phyloP scores from a whole-genome alignment of 305 asterid species.

The Plantago coronopus region DNA sequence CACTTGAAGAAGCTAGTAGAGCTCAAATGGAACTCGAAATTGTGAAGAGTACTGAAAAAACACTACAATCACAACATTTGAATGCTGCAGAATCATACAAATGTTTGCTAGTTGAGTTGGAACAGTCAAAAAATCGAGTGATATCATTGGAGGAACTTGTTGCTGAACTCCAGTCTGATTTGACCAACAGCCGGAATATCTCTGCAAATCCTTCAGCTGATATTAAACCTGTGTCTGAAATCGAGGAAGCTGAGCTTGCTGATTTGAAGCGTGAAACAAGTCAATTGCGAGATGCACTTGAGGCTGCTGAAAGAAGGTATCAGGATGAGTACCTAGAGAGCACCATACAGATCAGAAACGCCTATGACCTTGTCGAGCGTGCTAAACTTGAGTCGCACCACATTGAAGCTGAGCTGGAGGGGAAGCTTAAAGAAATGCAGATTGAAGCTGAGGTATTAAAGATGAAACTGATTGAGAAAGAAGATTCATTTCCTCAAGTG shows the following conservation, averaged over 20 bases:
- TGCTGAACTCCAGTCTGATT: conserved; percentile 42
- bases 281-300: conserved; percentile 56
- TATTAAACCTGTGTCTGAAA: conserved; percentile 16
- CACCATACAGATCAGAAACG: conserved; percentile 55
- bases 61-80: conserved; percentile 39
- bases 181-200: conserved; percentile 20
- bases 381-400: conserved; percentile 43
- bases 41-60: conserved; percentile 47
- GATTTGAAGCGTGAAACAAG: conserved; percentile 39
- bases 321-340: conserved; percentile 58
- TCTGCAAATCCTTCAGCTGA: conserved; percentile 22
- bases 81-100: conserved; percentile 35
- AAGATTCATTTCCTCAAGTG: conserved; percentile 30
- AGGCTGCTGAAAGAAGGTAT: conserved; percentile 64
- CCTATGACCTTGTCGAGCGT: conserved; percentile 59
- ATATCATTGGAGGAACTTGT: conserved; percentile 57
- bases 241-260: conserved; percentile 33
- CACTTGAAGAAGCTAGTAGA: conserved; percentile 55
- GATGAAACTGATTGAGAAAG: conserved; percentile 35
- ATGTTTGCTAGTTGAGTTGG: conserved; percentile 54
- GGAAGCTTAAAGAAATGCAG: conserved; percentile 32
- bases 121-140: conserved; percentile 46
- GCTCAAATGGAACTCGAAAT: conserved; percentile 57
- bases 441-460: conserved; percentile 49
- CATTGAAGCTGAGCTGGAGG: conserved; percentile 55